phyloP scores from a whole-genome alignment of 73 alveolate genomes.

The Blepharisma stoltei region DNA sequence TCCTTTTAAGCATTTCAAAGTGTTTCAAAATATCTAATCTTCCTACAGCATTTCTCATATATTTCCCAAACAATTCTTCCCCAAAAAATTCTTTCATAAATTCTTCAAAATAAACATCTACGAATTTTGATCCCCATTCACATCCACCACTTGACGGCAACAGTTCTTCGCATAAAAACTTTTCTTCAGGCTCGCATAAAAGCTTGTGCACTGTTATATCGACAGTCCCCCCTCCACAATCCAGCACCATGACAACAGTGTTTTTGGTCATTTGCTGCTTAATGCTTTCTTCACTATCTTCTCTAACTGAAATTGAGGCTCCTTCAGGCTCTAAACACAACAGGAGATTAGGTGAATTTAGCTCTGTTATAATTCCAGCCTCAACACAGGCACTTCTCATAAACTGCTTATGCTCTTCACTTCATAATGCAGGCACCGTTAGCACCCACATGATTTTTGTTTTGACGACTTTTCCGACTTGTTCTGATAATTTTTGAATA shows the following conservation, averaged over 20 bases:
- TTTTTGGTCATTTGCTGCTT: constrained; percentile 82
- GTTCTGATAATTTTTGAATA: constrained; percentile 84
- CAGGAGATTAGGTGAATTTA: constrained; percentile 86
- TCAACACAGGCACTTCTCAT: constrained; percentile 96
- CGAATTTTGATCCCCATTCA: constrained; percentile 98
- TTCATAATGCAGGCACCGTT: constrained; percentile 98
- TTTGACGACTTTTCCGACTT: constrained; percentile 91
- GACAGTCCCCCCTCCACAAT: constrained; percentile 99
- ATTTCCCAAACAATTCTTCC: constrained; percentile 70
- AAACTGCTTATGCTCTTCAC: constrained; percentile 94
- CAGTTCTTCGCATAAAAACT: constrained; percentile 91
- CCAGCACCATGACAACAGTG: constrained; percentile 91
- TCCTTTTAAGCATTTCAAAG: constrained; percentile 93
- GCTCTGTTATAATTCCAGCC: constrained; percentile 88
- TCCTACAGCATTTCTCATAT: constrained; percentile 87
- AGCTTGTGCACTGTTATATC: constrained; percentile 95
- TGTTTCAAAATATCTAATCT: constrained; percentile 94
- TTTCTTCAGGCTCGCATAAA: constrained; percentile 91
- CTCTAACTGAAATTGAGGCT: constrained; percentile 95
- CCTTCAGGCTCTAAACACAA: constrained; percentile 98
- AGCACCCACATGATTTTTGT: constrained; percentile 97
- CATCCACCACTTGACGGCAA: constrained; percentile 98
- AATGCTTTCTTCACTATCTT: constrained; percentile 87
- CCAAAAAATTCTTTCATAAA: constrained; percentile 91
- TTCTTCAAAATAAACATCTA: constrained; percentile 92